A percentile compares a stretch with the other conserved stretches of the same genome.
phyloP scores from a whole-genome alignment of 306 rosid species.

The Castanopsis chinensis region DNA sequence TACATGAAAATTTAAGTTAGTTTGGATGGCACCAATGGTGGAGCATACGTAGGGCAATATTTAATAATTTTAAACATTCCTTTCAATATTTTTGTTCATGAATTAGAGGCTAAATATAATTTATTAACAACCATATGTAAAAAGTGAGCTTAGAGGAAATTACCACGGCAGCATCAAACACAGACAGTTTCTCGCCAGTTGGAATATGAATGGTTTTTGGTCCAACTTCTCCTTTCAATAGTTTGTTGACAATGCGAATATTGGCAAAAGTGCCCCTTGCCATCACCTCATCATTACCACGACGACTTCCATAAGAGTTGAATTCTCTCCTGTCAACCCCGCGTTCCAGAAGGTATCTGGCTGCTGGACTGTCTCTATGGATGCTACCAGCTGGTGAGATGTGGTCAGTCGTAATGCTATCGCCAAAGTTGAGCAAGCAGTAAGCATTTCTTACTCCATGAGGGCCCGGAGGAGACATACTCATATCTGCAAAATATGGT shows the following conservation, averaged over 20 bases:
- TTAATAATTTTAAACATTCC: not conserved
- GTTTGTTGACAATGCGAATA: conserved; percentile 86
- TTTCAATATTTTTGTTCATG: not conserved
- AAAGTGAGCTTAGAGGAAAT: conserved; percentile 24
- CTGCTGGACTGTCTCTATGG: conserved; percentile 96
- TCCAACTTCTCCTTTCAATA: conserved; percentile 91
- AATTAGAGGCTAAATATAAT: not conserved
- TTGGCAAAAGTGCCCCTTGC: conserved; percentile 95
- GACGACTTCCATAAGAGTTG: conserved; percentile 97
- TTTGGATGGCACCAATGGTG: not conserved
- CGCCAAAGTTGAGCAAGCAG: conserved; percentile 96
- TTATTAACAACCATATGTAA: not conserved
- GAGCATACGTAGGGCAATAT: not conserved
- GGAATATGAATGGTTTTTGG: conserved; percentile 89
- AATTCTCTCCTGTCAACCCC: conserved; percentile 93
- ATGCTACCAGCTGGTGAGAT: conserved; percentile 99
- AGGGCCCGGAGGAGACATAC: conserved; percentile 92
- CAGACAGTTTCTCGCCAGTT: conserved; percentile 80
- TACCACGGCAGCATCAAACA: conserved; percentile 88
- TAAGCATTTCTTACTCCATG: conserved; percentile 79
- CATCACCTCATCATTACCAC: conserved; percentile 95
- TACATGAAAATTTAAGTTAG: not conserved
- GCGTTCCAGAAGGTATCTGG: conserved; percentile 75
- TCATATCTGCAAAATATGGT: conserved; percentile 84
- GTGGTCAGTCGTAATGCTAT: conserved; percentile 96